A percentile compares a stretch with the other conserved stretches of the same genome.
Conservation (phyloP, 176 grass and related monocot genomes). For the Aegilops sharonensis region DNA sequence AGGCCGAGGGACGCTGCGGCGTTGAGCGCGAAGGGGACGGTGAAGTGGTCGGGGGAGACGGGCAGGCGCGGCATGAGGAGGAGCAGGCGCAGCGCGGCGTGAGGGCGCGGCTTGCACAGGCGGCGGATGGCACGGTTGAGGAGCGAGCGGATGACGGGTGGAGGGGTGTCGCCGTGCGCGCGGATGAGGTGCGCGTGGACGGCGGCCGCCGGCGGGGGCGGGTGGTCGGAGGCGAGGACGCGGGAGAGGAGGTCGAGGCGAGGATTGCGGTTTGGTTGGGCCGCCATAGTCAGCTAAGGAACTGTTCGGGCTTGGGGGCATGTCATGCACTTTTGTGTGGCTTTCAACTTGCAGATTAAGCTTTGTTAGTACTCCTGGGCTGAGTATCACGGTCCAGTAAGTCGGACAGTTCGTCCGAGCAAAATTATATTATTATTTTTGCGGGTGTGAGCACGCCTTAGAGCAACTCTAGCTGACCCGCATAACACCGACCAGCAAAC, state of each 20-base stretch:
- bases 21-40: constrained; percentile 74
- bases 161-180: constrained; percentile 7
- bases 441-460: too few relatives aligned
- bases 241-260: constrained; percentile 19
- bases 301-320: too few relatives aligned
- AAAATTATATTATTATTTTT: background rate
- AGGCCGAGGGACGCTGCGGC: constrained; percentile 42
- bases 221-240: constrained; percentile 35
- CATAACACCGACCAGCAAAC: too few relatives aligned
- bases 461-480: too few relatives aligned
- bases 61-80: constrained; percentile 55
- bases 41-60: constrained; percentile 52
- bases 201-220: constrained; percentile 23
- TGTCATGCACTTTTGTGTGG: background rate
- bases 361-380: background rate
- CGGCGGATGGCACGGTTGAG: constrained; percentile 47
- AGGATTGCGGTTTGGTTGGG: background rate
- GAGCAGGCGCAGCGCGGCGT: constrained; percentile 42
- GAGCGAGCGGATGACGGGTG: constrained; percentile 20
- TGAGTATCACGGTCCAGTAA: background rate
- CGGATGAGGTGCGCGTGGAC: constrained; percentile 55
- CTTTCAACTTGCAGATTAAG: background rate
- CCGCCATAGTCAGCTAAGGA: constrained; percentile 11
- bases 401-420: background rate
- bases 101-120: constrained; percentile 47